Evolutionary conservation across 495 filamentous ascomycete genomes (phyloP), one percentile per base, ranked within the genome.

Genomic region (Podospora bellae-mahoneyi): DNA sequence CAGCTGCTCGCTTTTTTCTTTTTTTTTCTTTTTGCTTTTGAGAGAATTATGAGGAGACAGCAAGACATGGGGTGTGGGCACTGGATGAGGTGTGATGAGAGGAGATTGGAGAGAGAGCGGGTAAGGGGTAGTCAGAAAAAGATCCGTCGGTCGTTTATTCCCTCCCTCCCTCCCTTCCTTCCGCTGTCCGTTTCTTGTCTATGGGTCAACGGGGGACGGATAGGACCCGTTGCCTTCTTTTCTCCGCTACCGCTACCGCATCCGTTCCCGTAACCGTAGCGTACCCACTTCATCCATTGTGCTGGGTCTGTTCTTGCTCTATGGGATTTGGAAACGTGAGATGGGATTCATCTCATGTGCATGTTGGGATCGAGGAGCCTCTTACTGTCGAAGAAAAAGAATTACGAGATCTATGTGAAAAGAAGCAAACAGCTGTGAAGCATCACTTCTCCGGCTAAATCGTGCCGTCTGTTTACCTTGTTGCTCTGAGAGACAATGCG

Each of bases 121-220:
- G 10, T 48, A 48, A 10, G 39, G 9, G 39, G 0, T 10, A 48
- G 39, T 48, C 39, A 13, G 39, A 10, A 10, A 48, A 7, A 48
- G 39, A 48, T 48, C 39, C 39, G 39, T 48, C 39, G 39, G 39
- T 16, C 15, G n/a, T 58, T 58, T 20, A 9, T 27, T 58, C 56
- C 23, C 56, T 58, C 56, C 19, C 59, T 28, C 32, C 59, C 20
- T 32, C 32, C 59, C 27, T 61, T 61, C 59, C 59, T 61, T 28
- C 59, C 59, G 26, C 27, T 30, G 23, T 32, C 30, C 23, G 23
- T 27, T 32, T 30, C 23, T n/a, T 61, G n/a, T 32, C 27, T 30
- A 27, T 58, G 56, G 56, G 15, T 48, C 39, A 16, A 48, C 39
- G 39, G 39, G 7, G 15, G 9, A 10, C 15, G 10, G 7, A 16